phyloP scores from a whole-genome alignment of 176 grass and related monocot genomes.

The Oryza meridionalis region DNA sequence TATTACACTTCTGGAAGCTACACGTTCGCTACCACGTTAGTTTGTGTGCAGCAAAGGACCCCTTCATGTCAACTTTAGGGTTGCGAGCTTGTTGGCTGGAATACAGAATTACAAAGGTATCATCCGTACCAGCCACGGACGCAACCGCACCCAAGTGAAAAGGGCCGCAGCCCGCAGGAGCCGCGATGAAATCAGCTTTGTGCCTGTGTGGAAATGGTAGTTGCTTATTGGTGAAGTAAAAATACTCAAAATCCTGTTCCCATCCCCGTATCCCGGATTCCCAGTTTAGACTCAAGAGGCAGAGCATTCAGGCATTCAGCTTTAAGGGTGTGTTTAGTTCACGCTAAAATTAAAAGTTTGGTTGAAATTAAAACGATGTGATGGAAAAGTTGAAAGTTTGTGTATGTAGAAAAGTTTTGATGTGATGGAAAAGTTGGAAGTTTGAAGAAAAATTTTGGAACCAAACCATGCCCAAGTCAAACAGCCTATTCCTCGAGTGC shows the following conservation, averaged over 20 bases:
- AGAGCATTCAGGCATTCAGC: no score
- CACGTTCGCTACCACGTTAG: background rate
- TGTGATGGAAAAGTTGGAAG: no score
- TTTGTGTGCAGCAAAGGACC: background rate
- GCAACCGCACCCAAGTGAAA: background rate
- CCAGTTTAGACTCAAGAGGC: background rate
- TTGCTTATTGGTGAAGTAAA: background rate
- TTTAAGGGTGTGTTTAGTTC: no score
- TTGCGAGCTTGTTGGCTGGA: no score
- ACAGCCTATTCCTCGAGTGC: background rate
- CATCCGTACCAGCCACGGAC: background rate
- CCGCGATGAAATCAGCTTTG: background rate
- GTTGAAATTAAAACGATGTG: no score
- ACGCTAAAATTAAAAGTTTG: no score
- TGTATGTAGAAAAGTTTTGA: no score
- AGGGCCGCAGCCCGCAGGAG: no score
- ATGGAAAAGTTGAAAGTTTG: no score
- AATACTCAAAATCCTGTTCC: background rate
- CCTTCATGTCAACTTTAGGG: background rate
- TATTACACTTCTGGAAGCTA: background rate
- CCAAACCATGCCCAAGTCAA: no score
- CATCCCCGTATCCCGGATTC: no score
- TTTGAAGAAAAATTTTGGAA: no score
- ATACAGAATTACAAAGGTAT: background rate
- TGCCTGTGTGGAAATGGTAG: background rate